These are phyloP conservation scores for Themeda triandra DNA, from an alignment of 176 grass and related monocot genomes.

Conservation along the genomic window DNA sequence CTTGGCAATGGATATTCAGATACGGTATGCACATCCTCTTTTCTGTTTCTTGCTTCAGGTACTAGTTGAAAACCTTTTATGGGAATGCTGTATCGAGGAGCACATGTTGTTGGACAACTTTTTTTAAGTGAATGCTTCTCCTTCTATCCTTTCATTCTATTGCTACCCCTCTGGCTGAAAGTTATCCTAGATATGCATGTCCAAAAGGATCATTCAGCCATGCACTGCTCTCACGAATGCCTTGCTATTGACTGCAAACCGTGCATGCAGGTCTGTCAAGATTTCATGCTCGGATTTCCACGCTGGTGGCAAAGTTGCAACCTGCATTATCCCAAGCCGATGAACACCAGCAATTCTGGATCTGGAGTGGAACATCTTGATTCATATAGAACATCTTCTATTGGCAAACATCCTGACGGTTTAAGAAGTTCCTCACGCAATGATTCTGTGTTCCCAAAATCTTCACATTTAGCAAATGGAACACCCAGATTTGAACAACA, in stretches of 20 bases:
- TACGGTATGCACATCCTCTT: slow-evolving; percentile 7
- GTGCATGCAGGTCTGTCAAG: slow-evolving; percentile 27
- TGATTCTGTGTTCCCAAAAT: neutral
- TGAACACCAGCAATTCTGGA: neutral
- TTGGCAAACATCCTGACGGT: neutral
- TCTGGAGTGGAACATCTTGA: neutral
- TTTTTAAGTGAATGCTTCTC: too few relatives aligned
- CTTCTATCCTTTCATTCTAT: neutral
- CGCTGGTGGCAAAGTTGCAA: slow-evolving; percentile 31
- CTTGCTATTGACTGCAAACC: slow-evolving; percentile 19
- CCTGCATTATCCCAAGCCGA: neutral
- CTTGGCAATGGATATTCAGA: slow-evolving; percentile 5
- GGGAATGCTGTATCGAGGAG: neutral
- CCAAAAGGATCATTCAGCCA: neutral
- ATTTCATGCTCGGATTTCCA: slow-evolving; percentile 31
- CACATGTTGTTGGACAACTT: neutral
- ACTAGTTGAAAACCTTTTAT: neutral
- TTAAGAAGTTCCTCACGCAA: neutral
- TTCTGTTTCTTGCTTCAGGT: neutral
- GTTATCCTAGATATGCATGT: neutral
- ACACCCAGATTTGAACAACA: slow-evolving; percentile 29
- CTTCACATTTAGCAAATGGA: neutral
- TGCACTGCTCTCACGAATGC: neutral
- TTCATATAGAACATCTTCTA: neutral
- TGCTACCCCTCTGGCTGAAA: neutral